Evolutionary conservation across 495 filamentous ascomycete genomes (phyloP), one percentile per base, ranked within the genome.

Genomic region (Cryomyces antarcticus): DNA sequence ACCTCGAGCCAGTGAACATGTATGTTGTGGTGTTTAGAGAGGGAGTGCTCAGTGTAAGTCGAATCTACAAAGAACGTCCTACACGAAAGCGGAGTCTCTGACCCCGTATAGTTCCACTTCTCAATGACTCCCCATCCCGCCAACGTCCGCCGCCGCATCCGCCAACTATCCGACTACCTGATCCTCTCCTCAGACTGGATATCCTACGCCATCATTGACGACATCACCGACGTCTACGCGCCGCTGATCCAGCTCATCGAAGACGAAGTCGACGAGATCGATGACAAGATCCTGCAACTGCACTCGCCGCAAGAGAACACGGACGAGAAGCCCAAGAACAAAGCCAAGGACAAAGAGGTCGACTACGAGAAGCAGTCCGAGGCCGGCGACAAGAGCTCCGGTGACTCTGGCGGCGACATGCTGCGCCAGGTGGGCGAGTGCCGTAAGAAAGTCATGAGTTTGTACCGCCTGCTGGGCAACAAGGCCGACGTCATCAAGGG

Each of bases 401-500:
- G 57, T 29, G 72, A 80, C 33, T 63, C 66, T 11, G 77, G 77
- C 0, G 72, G 78, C 11, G 78, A 93, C 55, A 92, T 94, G 82
- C 71, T 94, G 33, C 73, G 82, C 13, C 77, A 82, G 3, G 81
- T 94, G 4, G 89, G 89, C 31, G 85, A 93, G 55, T 93, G 85
- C 56, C 72, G 89, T 39, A 95, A 95, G 68, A 93, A 83, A 57
- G 89, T 94, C 49, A 96, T 96, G 89, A 75, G 75, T 39, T 63
- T 96, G 46, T 95, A 94, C 57, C 71, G 89, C 30, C 68, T 97
- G 37, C 67, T 97, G 17, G 89, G 89, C 50, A 94, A 89, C 60
- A 97, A 97, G 64, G 89, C 88, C 7, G 89, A 97, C 52, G 89
- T 97, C 28, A 95, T 97, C 62, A 95, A 95, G 64, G 86, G 89